Conservation (phyloP, 768 basidiomycete genomes). For the Mycena amicta region DNA sequence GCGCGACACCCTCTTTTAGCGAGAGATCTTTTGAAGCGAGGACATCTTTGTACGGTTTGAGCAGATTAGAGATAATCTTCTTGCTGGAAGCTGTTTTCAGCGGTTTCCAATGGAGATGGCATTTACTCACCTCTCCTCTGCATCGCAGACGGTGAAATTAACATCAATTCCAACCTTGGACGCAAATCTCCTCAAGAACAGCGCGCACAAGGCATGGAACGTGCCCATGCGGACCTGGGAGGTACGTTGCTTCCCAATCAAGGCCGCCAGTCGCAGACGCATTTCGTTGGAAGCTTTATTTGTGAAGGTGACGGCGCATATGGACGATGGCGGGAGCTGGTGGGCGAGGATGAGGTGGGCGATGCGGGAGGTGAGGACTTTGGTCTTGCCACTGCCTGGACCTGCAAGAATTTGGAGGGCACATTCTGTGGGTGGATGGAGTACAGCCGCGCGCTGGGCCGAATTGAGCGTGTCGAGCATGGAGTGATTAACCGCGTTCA, state of each 20-base stretch:
- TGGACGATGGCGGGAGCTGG: constrained; percentile 52
- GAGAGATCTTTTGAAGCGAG: constrained; percentile 49
- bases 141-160: constrained; percentile 84
- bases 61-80: constrained; percentile 59
- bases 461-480: not conserved
- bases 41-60: constrained; percentile 57
- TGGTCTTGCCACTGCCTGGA: constrained; percentile 75
- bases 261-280: constrained; percentile 63
- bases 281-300: constrained; percentile 92
- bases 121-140: constrained; percentile 67
- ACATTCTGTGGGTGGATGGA: constrained; percentile 56
- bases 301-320: constrained; percentile 85
- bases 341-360: constrained; percentile 64
- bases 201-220: constrained; percentile 76
- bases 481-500: not conserved
- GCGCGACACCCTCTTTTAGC: constrained; percentile 56
- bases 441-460: constrained; percentile 53
- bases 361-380: constrained; percentile 69
- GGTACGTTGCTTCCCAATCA: constrained; percentile 65
- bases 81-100: constrained; percentile 53
- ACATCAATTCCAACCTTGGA: constrained; percentile 56
- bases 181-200: constrained; percentile 69
- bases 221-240: constrained; percentile 68
- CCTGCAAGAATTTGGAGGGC: constrained; percentile 84
- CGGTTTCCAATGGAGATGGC: not conserved